Evolutionary conservation across 2,329 filamentous ascomycete species (phyloP).

Genomic region (Beauveria scarabaeidicola): DNA sequence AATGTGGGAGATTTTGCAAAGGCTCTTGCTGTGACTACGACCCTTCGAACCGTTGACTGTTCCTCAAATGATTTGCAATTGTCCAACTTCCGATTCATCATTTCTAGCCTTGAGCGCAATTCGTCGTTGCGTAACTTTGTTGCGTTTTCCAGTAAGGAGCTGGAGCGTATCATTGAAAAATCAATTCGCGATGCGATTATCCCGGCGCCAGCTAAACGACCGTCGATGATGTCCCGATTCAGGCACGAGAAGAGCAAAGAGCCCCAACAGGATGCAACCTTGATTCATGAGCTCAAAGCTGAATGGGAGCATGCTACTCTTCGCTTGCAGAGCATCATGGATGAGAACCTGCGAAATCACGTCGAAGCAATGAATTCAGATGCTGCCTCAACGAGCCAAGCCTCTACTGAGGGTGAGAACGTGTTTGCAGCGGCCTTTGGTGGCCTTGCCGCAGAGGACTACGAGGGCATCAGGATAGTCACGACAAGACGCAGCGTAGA

Average conservation of each 20-base stretch:
- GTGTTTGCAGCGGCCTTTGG: slow-evolving; percentile 27
- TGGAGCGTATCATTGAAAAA: slow-evolving; percentile 27
- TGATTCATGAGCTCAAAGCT: slow-evolving; percentile 29
- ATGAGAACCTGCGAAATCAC: slow-evolving; percentile 26
- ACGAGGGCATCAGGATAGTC: slow-evolving; percentile 19
- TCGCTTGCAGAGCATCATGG: slow-evolving; percentile 26
- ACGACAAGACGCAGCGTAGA: not conserved
- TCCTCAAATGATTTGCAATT: slow-evolving; percentile 47
- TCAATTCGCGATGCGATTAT: slow-evolving; percentile 24
- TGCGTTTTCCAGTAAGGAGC: slow-evolving; percentile 29
- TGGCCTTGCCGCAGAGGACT: slow-evolving; percentile 26
- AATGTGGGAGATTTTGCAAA: slow-evolving; percentile 45
- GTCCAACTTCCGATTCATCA: slow-evolving; percentile 39
- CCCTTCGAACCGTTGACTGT: slow-evolving; percentile 44
- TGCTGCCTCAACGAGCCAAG: slow-evolving; percentile 15
- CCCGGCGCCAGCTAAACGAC: slow-evolving; percentile 20
- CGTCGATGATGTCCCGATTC: slow-evolving; percentile 28
- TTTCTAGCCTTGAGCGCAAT: slow-evolving; percentile 35
- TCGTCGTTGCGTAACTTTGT: slow-evolving; percentile 36
- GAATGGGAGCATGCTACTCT: slow-evolving; percentile 31
- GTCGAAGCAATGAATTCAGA: slow-evolving; percentile 15
- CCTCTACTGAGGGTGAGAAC: slow-evolving; percentile 17
- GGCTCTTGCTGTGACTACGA: slow-evolving; percentile 39
- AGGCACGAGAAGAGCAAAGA: slow-evolving; percentile 22
- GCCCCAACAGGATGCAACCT: slow-evolving; percentile 21